Conservation (phyloP, 2,329 filamentous ascomycete genomes). For the Myriosclerotinia curreyana region DNA sequence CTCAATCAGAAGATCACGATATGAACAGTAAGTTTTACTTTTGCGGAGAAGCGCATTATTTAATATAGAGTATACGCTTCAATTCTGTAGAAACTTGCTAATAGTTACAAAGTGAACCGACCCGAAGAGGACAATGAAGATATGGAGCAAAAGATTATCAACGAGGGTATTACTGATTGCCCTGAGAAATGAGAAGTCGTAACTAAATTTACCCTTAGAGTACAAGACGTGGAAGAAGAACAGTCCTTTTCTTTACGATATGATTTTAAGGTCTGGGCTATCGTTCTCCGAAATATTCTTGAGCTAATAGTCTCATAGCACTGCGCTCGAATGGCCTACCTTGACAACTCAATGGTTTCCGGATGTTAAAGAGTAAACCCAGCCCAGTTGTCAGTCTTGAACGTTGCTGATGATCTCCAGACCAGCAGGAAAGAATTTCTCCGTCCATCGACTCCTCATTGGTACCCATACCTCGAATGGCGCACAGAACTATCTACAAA, state of each 20-base stretch:
- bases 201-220: constrained; percentile 51
- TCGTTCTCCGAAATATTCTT: constrained; percentile 14
- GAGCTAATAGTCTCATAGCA: constrained; percentile 48
- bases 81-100: constrained; percentile 17
- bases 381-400: not conserved
- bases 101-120: constrained; percentile 47
- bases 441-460: constrained; percentile 82
- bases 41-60: not conserved
- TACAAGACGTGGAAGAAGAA: constrained; percentile 99
- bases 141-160: constrained; percentile 82
- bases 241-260: constrained; percentile 94
- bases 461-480: constrained; percentile 91
- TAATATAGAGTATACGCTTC: not conserved
- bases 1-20: constrained; percentile 46
- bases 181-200: constrained; percentile 4
- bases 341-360: constrained; percentile 98
- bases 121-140: constrained; percentile 66
- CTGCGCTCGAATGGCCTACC: constrained; percentile 94
- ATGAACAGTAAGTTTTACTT: constrained; percentile 45
- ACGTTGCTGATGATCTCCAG: constrained; percentile 39
- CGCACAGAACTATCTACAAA: constrained; percentile 87
- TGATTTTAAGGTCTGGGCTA: constrained; percentile 73
- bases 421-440: constrained; percentile 80
- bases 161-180: constrained; percentile 65
- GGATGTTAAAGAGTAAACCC: constrained; percentile 72